Percentiles rank a stretch among this genome's conserved stretches.
phyloP scores from a whole-genome alignment of 2,329 filamentous ascomycete genomes.

The Coniella vitis region DNA sequence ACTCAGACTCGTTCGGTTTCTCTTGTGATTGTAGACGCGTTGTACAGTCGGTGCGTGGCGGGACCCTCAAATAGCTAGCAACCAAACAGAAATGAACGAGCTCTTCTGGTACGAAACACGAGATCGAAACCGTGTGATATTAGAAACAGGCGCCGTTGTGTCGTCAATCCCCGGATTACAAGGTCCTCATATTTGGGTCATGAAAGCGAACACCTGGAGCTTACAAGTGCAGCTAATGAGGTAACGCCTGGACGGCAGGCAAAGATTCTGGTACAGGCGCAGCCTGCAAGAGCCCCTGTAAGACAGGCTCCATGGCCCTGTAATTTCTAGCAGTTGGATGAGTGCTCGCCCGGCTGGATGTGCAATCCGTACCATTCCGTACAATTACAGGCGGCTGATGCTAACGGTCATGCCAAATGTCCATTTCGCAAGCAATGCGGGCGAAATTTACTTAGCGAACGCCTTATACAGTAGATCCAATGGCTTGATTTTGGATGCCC shows the following conservation, averaged over 20 bases:
- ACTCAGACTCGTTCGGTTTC: conserved; percentile 4
- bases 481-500: too few species aligned
- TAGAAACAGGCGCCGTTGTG: neutral
- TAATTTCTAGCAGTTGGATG: too few species aligned
- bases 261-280: neutral
- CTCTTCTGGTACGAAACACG: neutral
- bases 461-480: too few species aligned
- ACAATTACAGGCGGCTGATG: too few species aligned
- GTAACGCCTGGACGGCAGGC: conserved; percentile 11
- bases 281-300: neutral
- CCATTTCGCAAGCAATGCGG: too few species aligned
- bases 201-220: conserved; percentile 15
- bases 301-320: neutral
- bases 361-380: too few species aligned
- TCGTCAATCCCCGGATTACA: conserved; percentile 3
- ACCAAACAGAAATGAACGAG: neutral
- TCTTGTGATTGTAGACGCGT: neutral
- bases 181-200: neutral
- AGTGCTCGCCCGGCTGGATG: too few species aligned
- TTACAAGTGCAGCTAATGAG: neutral
- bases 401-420: too few species aligned
- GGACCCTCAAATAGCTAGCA: neutral
- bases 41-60: neutral
- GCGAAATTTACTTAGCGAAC: too few species aligned
- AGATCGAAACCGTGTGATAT: neutral